These are phyloP conservation scores for Rauvolfia tetraphylla DNA, from an alignment of 257 asterid species.

Conservation along the genomic window DNA sequence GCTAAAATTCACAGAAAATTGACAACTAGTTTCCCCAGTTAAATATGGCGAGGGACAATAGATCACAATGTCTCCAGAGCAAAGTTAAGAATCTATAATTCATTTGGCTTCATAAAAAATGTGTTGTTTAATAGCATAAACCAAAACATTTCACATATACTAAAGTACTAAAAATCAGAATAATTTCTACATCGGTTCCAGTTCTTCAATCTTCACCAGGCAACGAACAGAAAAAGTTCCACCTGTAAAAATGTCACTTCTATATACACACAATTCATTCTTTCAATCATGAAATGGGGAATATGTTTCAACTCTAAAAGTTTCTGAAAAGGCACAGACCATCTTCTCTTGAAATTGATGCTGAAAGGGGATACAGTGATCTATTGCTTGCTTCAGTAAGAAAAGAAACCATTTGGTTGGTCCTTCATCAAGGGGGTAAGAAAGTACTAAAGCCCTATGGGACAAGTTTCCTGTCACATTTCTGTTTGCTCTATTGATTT, in stretches of 20 bases:
- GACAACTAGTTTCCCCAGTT: neutral
- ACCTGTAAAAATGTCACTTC: neutral
- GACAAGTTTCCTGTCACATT: neutral
- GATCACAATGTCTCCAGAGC: neutral
- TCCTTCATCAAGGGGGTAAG: neutral
- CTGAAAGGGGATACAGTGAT: too few relatives aligned
- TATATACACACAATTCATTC: neutral
- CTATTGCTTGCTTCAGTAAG: too few relatives aligned
- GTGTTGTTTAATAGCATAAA: neutral
- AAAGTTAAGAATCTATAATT: neutral
- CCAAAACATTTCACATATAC: neutral
- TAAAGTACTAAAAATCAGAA: neutral
- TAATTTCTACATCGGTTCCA: too few relatives aligned
- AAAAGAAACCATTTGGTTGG: neutral
- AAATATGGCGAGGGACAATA: neutral
- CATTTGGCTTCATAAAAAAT: neutral
- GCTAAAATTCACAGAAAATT: neutral
- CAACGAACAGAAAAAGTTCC: neutral
- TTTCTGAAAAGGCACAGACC: too few relatives aligned
- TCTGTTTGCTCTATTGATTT: neutral
- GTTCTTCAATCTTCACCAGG: neutral
- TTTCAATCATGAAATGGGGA: too few relatives aligned
- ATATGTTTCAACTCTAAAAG: too few relatives aligned
- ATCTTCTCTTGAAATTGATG: too few relatives aligned
- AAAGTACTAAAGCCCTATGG: neutral